Evolutionary conservation across 139 green algal genomes (phyloP).

Genomic region (Marvania coccoides): DNA sequence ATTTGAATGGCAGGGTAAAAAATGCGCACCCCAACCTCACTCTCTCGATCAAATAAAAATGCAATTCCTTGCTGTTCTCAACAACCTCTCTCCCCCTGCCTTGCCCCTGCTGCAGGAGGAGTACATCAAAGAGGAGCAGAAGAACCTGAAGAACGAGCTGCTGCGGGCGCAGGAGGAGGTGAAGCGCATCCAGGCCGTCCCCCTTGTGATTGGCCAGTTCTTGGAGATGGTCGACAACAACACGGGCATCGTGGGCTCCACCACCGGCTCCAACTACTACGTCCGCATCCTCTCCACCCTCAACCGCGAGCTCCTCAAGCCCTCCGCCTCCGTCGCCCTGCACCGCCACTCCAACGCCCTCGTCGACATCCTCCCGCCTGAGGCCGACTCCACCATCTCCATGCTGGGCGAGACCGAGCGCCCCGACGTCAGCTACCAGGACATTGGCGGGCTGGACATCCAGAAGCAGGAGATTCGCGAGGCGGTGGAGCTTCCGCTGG

Average conservation of each 20-base stretch:
- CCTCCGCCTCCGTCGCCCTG: conserved; percentile 86
- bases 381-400: conserved; percentile 95
- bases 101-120: conserved; percentile 68
- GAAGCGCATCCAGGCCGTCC: conserved; percentile 58
- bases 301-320: conserved; percentile 96
- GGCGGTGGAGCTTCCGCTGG: conserved; percentile 97
- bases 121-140: conserved; percentile 99
- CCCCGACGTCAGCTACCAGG: conserved; percentile 91
- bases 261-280: conserved; percentile 76
- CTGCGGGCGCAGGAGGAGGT: conserved; percentile 92
- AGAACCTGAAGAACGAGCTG: conserved; percentile 96
- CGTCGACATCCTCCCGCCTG: conserved; percentile 96
- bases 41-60: neutral
- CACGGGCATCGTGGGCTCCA: conserved; percentile 95
- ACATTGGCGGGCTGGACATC: conserved; percentile 97
- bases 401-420: conserved; percentile 85
- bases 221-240: conserved; percentile 97
- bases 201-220: conserved; percentile 98
- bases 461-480: conserved; percentile 99
- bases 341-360: conserved; percentile 97
- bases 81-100: neutral
- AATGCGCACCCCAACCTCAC: no score
- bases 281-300: conserved; percentile 94
- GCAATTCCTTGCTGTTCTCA: no score
- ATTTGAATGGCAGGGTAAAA: neutral